Conservation (phyloP, 768 basidiomycete genomes). For the Hypholoma sublateritium region DNA sequence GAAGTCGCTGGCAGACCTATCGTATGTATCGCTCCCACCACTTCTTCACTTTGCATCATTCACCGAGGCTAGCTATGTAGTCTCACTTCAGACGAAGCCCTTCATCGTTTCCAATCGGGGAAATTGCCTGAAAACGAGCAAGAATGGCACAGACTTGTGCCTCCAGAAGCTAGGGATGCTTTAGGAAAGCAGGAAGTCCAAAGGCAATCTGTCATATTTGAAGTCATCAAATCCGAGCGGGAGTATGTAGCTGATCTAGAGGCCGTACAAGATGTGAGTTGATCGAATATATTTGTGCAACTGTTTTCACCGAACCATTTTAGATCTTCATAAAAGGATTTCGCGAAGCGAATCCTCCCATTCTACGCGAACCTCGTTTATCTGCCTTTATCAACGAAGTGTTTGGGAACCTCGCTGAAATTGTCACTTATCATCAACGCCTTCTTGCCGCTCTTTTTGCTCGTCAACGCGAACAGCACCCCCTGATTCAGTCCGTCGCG, state of each 20-base stretch:
- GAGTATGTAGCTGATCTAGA: constrained; percentile 85
- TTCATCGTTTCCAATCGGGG: constrained; percentile 68
- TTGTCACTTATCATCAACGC: constrained; percentile 63
- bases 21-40: constrained; percentile 24
- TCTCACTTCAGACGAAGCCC: constrained; percentile 59
- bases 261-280: constrained; percentile 60
- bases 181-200: constrained; percentile 78
- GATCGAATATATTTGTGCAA: constrained; percentile 1
- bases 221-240: constrained; percentile 86
- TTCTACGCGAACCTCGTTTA: constrained; percentile 56
- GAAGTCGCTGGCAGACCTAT: constrained; percentile 16
- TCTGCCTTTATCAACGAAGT: constrained; percentile 75
- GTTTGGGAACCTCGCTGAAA: constrained; percentile 77
- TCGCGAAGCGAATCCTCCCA: constrained; percentile 56
- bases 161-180: constrained; percentile 64
- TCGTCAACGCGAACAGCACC: constrained; percentile 84
- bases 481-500: constrained; percentile 77
- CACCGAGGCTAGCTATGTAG: constrained; percentile 34
- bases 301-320: not conserved
- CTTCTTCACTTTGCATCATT: constrained; percentile 25
- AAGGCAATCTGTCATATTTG: constrained; percentile 85
- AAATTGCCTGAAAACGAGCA: constrained; percentile 65
- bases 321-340: constrained; percentile 78
- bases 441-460: constrained; percentile 74
- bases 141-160: constrained; percentile 84